Conservation (phyloP, 106 monocot genomes). For the Phalaenopsis aphrodite region DNA sequence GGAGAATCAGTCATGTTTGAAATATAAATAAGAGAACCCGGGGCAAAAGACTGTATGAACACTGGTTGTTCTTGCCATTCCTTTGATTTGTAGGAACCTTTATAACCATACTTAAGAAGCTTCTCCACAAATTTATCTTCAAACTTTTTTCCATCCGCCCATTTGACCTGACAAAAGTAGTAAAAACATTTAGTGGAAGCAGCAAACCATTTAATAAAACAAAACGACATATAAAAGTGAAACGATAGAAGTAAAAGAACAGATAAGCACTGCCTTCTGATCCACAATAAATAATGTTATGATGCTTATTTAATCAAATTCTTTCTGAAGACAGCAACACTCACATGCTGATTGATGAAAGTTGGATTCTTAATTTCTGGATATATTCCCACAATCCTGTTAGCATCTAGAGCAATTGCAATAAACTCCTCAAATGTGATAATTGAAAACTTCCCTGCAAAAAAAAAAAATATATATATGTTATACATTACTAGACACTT, state of each 20-base stretch:
- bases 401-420: slow-evolving; percentile 73
- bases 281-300: background rate
- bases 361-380: slow-evolving; percentile 92
- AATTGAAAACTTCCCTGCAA: slow-evolving; percentile 67
- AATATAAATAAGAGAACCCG: slow-evolving; percentile 68
- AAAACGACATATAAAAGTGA: background rate
- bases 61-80: slow-evolving; percentile 73
- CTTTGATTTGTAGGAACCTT: slow-evolving; percentile 75
- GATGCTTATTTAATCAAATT: background rate
- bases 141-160: slow-evolving; percentile 74
- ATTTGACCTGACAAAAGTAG: slow-evolving; percentile 63
- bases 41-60: slow-evolving; percentile 97
- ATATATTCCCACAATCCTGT: slow-evolving; percentile 83
- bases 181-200: background rate
- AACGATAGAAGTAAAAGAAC: background rate
- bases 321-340: slow-evolving; percentile 13
- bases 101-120: slow-evolving; percentile 78
- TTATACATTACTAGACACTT: background rate
- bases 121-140: slow-evolving; percentile 90
- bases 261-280: background rate
- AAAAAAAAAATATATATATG: background rate
- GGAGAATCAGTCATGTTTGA: slow-evolving; percentile 86
- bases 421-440: slow-evolving; percentile 95
- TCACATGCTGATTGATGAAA: slow-evolving; percentile 90
- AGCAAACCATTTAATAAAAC: background rate